Evolutionary conservation across 2,329 filamentous ascomycete species (phyloP).

Genomic region (Cryphonectria radicalis): DNA sequence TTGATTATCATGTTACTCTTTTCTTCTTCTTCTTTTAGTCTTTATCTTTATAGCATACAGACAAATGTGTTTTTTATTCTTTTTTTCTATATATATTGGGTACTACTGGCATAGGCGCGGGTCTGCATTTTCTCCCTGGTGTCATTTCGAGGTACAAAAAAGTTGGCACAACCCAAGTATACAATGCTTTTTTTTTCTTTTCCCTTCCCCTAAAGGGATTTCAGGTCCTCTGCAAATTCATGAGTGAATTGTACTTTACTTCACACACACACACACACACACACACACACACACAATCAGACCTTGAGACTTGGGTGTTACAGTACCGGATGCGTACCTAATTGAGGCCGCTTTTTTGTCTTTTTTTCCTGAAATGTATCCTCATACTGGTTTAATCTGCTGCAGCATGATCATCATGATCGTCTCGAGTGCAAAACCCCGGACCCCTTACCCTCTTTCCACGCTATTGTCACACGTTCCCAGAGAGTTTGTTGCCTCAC

Average conservation of each 20-base stretch:
- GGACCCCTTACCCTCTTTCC: neutral
- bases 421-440: neutral
- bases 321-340: too few relatives aligned
- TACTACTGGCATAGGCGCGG: neutral
- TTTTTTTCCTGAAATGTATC: neutral
- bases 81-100: neutral
- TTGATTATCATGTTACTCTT: neutral
- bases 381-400: neutral
- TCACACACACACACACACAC: too few relatives aligned
- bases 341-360: too few relatives aligned
- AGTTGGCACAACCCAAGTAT: neutral
- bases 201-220: too few relatives aligned
- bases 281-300: too few relatives aligned
- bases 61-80: neutral
- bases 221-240: neutral
- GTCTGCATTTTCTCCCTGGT: neutral
- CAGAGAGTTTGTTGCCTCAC: neutral
- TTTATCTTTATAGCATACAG: neutral
- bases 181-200: neutral
- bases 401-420: neutral
- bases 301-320: too few relatives aligned
- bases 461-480: neutral
- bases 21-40: neutral
- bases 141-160: neutral
- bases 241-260: too few relatives aligned